Evolutionary conservation across 2,329 filamentous ascomycete species (phyloP).

Genomic region (Scedosporium boydii): DNA sequence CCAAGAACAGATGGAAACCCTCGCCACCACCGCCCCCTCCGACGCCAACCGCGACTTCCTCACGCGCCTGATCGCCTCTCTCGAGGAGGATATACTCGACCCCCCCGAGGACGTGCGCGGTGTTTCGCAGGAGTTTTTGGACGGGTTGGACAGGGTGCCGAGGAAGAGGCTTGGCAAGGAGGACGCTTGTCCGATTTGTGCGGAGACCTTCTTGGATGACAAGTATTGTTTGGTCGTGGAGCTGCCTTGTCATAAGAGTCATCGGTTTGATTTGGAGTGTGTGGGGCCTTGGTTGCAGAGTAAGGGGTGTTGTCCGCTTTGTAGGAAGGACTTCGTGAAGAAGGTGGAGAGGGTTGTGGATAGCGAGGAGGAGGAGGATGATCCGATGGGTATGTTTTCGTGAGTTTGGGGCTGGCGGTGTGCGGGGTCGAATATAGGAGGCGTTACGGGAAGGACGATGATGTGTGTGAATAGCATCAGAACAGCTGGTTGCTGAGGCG

Average conservation of each 20-base stretch:
- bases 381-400: conserved; percentile 39
- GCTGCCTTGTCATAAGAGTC: conserved; percentile 49
- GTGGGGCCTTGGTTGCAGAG: conserved; percentile 55
- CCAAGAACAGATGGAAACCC: conserved; percentile 47
- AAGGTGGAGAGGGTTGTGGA: conserved; percentile 37
- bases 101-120: conserved; percentile 43
- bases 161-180: conserved; percentile 39
- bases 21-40: conserved; percentile 38
- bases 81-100: conserved; percentile 41
- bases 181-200: conserved; percentile 53
- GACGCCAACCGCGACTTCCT: conserved; percentile 40
- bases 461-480: not conserved
- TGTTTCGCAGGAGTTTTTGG: conserved; percentile 50
- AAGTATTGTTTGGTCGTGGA: conserved; percentile 53
- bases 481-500: too few species aligned
- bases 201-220: conserved; percentile 52
- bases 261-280: conserved; percentile 58
- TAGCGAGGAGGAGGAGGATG: conserved; percentile 41
- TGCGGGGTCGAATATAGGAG: not conserved
- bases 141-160: conserved; percentile 47
- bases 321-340: conserved; percentile 49
- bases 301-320: conserved; percentile 57
- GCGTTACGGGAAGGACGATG: not conserved
- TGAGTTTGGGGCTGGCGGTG: conserved; percentile 9
- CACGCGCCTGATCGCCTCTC: conserved; percentile 31